Base-by-base conservation (phyloP, 768 basidiomycete species). In the Tulasnella calospora region DNA sequence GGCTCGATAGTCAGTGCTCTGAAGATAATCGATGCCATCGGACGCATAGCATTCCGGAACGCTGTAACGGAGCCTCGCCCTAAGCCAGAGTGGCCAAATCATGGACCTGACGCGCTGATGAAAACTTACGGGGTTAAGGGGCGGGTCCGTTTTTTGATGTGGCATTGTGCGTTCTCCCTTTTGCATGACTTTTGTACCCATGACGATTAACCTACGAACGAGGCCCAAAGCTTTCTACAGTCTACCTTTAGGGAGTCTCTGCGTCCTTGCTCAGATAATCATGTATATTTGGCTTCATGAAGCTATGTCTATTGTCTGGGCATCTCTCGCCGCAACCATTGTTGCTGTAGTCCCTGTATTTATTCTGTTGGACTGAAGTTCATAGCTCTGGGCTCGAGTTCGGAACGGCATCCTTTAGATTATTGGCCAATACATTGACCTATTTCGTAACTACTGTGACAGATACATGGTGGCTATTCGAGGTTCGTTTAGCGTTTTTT, bases 221-320 rank as follows among this genome's bases (percentile, higher is more conserved):
- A 51, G 0, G 13, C 0, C 30, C 30, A 67, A 67, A 67, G 61
- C 61, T 67, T 67, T 30, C 33, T 67, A 30, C 13, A 35, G 61
- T 19, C 30, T 67, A 5, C 61, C 35, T 35, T 35, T 35, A 35
- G 61, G 30, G 13, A 67, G 30, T 17, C 61, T 67, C 23, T 67
- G 61, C 61, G 61, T 67, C 3, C 33, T 67, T 27, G 33, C 6
- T 67, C 61, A 67, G 12, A 3, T 67, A 13, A 67, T 67, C 15
- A 67, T 67, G 61, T 67, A 67, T 19, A 67, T 67, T 6, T 67
- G 30, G 61, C 61, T 67, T 2, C 61, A 67, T 35, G 61, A 67
- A 67, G 61, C 61, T 67, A 67, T 67, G 61, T 27, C 61, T 67
- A 35, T 67, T 17, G 61, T 67, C n/a, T 33, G 61, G 61, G 61